These are phyloP conservation scores for Salix brachista DNA, from an alignment of 345 rosid species.

Conservation along the genomic window DNA sequence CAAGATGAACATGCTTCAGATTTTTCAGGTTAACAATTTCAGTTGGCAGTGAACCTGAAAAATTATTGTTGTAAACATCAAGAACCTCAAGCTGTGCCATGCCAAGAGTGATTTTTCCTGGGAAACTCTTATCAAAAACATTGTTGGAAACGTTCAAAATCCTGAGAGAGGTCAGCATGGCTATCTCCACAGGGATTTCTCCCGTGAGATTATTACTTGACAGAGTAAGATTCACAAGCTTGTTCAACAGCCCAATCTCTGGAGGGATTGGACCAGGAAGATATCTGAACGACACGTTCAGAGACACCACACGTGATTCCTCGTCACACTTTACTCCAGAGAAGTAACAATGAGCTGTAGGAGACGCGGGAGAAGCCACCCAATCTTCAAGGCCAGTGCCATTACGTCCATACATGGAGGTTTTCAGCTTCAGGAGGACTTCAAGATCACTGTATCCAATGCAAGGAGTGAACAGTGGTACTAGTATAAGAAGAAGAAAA, in stretches of 20 bases:
- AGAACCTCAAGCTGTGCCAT: slow-evolving; percentile 61
- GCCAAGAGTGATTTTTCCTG: slow-evolving; percentile 43
- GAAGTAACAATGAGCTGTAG: slow-evolving; percentile 67
- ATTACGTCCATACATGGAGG: slow-evolving; percentile 50
- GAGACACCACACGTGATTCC: slow-evolving; percentile 50
- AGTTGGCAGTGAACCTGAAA: slow-evolving; percentile 51
- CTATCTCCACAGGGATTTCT: slow-evolving; percentile 48
- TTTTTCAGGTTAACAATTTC: slow-evolving; percentile 47
- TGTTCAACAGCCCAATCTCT: slow-evolving; percentile 56
- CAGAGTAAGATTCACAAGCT: slow-evolving; percentile 62
- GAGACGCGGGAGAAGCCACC: slow-evolving; percentile 29
- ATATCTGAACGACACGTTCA: slow-evolving; percentile 46
- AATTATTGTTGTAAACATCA: slow-evolving; percentile 65
- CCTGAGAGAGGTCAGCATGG: slow-evolving; percentile 51
- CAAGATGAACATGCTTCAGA: slow-evolving; percentile 53
- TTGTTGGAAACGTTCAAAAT: slow-evolving; percentile 67
- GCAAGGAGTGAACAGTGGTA: slow-evolving; percentile 22
- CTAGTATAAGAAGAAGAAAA: slow-evolving; percentile 18
- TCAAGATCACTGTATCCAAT: slow-evolving; percentile 46
- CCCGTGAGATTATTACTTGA: slow-evolving; percentile 51
- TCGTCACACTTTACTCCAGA: slow-evolving; percentile 70
- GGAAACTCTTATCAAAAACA: slow-evolving; percentile 44
- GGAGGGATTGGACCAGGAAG: slow-evolving; percentile 59
- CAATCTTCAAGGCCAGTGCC: slow-evolving; percentile 68
- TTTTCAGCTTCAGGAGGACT: slow-evolving; percentile 57